Percentiles rank a stretch among this genome's conserved stretches.
Conservation (phyloP, 2,329 filamentous ascomycete species). For the Blastomyces emzantsi region DNA sequence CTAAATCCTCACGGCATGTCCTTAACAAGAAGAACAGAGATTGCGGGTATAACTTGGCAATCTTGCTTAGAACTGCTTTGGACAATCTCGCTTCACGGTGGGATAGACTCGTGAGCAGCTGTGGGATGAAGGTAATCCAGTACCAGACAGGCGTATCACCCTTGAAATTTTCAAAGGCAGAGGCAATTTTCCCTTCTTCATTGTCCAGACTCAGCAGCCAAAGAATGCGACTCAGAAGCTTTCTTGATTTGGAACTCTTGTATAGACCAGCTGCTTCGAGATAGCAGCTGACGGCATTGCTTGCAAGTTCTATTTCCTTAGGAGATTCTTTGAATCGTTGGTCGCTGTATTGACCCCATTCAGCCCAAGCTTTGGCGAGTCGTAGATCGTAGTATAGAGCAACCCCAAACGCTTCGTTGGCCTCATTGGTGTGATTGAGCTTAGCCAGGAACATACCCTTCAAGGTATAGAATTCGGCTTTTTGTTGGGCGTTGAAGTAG, state of each 20-base stretch:
- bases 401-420: constrained; percentile 87
- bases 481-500: constrained; percentile 92
- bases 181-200: constrained; percentile 68
- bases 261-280: constrained; percentile 92
- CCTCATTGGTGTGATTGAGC: constrained; percentile 79
- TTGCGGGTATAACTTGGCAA: constrained; percentile 93
- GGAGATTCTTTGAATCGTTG: constrained; percentile 90
- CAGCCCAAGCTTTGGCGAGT: constrained; percentile 94
- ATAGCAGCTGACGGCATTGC: constrained; percentile 91
- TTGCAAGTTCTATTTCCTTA: constrained; percentile 68
- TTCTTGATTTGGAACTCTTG: constrained; percentile 93
- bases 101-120: constrained; percentile 82
- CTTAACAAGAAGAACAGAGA: constrained; percentile 91
- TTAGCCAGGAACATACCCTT: constrained; percentile 99
- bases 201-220: constrained; percentile 96
- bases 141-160: constrained; percentile 98
- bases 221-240: constrained; percentile 82
- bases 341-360: constrained; percentile 98
- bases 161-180: constrained; percentile 92
- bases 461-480: constrained; percentile 97
- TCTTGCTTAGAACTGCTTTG: constrained; percentile 77
- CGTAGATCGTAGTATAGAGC: constrained; percentile 94
- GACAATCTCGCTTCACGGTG: constrained; percentile 86
- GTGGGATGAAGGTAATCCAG: constrained; percentile 98
- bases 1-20: constrained; percentile 89